These are phyloP conservation scores for Amauroascus niger DNA, from an alignment of 2,329 filamentous ascomycete genomes.

Conservation along the genomic window DNA sequence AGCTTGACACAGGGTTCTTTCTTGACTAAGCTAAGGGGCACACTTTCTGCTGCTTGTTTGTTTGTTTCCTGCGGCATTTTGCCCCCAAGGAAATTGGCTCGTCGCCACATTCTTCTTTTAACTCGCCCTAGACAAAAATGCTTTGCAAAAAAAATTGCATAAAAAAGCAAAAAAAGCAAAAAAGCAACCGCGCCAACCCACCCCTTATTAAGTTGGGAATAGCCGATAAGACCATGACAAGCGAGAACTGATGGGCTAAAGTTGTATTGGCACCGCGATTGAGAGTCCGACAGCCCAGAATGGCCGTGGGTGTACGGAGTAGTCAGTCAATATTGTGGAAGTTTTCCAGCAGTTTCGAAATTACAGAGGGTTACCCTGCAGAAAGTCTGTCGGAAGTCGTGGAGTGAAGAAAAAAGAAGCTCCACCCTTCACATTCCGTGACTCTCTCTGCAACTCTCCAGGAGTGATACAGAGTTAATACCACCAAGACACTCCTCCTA, in stretches of 20 bases:
- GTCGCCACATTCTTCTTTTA: neutral
- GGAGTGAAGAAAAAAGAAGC: too few species aligned
- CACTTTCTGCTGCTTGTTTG: too few species aligned
- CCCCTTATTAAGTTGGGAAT: neutral
- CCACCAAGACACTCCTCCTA: too few species aligned
- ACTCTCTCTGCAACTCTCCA: neutral
- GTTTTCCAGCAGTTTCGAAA: neutral
- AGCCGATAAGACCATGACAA: neutral
- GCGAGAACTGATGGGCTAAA: too few species aligned
- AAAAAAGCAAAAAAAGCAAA: neutral
- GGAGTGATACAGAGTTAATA: too few species aligned
- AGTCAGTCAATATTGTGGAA: neutral
- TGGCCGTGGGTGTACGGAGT: too few species aligned
- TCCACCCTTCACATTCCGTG: neutral
- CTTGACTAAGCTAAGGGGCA: too few species aligned
- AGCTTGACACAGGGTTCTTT: too few species aligned
- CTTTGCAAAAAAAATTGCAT: neutral
- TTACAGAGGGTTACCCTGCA: neutral
- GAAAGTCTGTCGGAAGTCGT: neutral
- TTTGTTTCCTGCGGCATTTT: neutral
- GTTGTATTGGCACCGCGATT: too few species aligned
- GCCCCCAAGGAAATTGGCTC: neutral
- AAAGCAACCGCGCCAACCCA: neutral
- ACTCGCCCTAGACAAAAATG: neutral
- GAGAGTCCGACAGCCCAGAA: too few species aligned